phyloP scores from a whole-genome alignment of 257 asterid species.

The Penstemon newberryi region DNA sequence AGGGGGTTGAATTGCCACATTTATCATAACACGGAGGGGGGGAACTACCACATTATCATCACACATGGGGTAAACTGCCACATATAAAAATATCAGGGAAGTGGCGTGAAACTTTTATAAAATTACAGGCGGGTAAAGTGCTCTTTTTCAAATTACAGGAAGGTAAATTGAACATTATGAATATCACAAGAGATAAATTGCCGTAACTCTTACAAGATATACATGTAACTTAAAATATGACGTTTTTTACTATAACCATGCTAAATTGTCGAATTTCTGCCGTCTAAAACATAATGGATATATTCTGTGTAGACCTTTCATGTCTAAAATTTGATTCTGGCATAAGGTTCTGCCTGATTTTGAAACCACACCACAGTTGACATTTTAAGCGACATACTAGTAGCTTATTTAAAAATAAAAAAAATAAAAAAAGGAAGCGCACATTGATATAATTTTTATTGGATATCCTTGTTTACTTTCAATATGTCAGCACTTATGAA shows the following conservation, averaged over 20 bases:
- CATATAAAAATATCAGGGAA: too few species aligned
- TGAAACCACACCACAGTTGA: neutral
- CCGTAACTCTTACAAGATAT: neutral
- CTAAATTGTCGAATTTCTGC: slow-evolving; percentile 27
- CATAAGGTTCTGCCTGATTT: slow-evolving; percentile 20
- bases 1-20: too few species aligned
- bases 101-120: neutral
- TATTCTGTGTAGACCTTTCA: slow-evolving; percentile 21
- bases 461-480: too few species aligned
- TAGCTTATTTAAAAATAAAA: neutral
- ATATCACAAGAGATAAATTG: too few species aligned
- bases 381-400: neutral
- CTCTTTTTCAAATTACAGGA: too few species aligned
- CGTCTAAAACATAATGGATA: slow-evolving; percentile 19
- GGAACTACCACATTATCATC: neutral
- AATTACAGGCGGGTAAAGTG: neutral
- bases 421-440: neutral
- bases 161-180: too few species aligned
- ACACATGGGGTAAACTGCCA: neutral
- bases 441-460: neutral
- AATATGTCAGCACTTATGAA: too few species aligned
- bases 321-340: slow-evolving; percentile 18
- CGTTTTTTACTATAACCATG: slow-evolving; percentile 2
- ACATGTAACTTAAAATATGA: slow-evolving; percentile 6
- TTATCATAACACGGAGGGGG: too few species aligned